These are phyloP conservation scores for Ascochyta viciae-villosae DNA, from an alignment of 2,329 filamentous ascomycete genomes.

Conservation along the genomic window DNA sequence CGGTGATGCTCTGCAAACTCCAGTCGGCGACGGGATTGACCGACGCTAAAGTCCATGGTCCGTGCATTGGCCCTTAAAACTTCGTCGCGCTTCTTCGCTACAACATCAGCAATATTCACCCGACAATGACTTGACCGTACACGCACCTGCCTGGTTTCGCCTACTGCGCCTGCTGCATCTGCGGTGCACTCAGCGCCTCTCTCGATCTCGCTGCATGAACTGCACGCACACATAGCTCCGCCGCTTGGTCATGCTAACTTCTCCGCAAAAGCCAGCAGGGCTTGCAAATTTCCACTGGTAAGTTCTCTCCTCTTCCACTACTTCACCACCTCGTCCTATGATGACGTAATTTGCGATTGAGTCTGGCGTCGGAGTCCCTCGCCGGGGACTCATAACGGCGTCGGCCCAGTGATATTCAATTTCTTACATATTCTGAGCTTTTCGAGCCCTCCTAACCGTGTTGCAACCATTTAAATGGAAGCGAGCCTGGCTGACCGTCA, in stretches of 20 bases:
- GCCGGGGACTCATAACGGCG: slow-evolving; percentile 86
- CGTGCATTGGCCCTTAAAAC: slow-evolving; percentile 5
- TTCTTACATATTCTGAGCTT: slow-evolving; percentile 99
- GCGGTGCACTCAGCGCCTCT: no score
- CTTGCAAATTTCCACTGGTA: slow-evolving; percentile 26
- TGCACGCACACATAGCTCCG: neutral
- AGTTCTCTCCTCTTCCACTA: slow-evolving; percentile 20
- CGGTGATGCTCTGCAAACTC: no score
- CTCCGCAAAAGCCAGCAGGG: slow-evolving; percentile 13
- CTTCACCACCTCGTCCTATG: slow-evolving; percentile 57
- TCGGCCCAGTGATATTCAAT: slow-evolving; percentile 82
- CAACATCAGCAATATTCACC: slow-evolving; percentile 1
- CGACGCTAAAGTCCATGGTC: neutral
- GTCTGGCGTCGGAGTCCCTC: slow-evolving; percentile 81
- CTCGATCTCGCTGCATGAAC: neutral
- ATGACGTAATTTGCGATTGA: slow-evolving; percentile 99
- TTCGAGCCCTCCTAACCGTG: slow-evolving; percentile 12
- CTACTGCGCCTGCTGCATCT: neutral
- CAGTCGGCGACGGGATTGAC: no score
- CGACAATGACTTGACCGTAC: neutral
- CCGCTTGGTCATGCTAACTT: slow-evolving; percentile 9
- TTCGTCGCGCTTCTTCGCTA: slow-evolving; percentile 2
- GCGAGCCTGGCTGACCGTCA: slow-evolving; percentile 22
- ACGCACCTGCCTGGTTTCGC: no score
- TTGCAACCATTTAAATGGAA: neutral